Evolutionary conservation across 257 asterid genomes (phyloP).

Genomic region (Buddleja alternifolia): DNA sequence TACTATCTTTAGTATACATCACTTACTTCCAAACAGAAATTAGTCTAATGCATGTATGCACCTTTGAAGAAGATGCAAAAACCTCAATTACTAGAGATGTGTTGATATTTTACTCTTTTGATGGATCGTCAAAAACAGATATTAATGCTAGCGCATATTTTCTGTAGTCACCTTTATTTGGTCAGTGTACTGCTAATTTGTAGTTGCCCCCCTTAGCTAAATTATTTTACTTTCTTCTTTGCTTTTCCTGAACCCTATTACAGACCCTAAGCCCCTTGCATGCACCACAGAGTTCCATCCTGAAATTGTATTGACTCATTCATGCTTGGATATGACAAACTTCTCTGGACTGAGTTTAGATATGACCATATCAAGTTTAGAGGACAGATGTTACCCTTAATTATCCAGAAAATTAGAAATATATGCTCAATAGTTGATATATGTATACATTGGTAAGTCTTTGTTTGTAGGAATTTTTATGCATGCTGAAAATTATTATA

Average conservation of each 20-base stretch:
- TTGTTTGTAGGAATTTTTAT: constrained; percentile 12
- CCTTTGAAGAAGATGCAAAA: neutral
- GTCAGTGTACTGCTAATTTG: neutral
- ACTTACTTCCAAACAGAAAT: neutral
- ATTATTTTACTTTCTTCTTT: neutral
- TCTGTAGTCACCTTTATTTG: neutral
- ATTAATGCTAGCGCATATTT: neutral
- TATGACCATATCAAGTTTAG: constrained; percentile 11
- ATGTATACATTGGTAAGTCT: neutral
- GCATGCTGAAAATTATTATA: neutral
- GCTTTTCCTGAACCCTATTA: neutral
- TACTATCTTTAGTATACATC: neutral
- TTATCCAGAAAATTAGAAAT: neutral
- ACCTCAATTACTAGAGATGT: neutral
- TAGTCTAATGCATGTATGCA: neutral
- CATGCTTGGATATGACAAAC: neutral
- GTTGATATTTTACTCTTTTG: neutral
- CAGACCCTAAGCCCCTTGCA: neutral
- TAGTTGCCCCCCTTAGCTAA: neutral
- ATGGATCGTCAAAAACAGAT: neutral
- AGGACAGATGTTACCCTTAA: constrained; percentile 20
- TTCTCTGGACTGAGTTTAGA: constrained; percentile 15
- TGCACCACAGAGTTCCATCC: constrained; percentile 14
- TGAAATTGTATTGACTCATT: neutral
- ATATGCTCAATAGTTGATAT: constrained; percentile 12